Percentiles rank a stretch among this genome's conserved stretches.
Evolutionary conservation across 352 stramenopile genomes (phyloP).

Genomic region (Pythium folliculosum): DNA sequence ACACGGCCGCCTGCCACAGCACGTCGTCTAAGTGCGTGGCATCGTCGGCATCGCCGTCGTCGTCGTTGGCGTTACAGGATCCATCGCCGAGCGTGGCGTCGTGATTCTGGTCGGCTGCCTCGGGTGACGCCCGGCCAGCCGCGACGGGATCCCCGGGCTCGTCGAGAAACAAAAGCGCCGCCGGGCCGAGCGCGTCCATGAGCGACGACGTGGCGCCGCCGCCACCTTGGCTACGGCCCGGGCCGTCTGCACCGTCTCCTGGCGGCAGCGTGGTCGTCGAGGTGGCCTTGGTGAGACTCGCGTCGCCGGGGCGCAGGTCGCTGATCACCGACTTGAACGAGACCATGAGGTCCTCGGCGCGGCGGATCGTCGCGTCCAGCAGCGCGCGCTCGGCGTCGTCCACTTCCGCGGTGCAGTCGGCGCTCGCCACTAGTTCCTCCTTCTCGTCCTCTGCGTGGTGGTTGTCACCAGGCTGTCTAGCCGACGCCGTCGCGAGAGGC

Average conservation of each 20-base stretch:
- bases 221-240: background rate
- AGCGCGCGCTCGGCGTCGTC: constrained; percentile 2
- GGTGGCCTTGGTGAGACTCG: constrained; percentile 21
- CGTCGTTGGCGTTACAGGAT: background rate
- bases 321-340: constrained; percentile 23
- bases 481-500: too few relatives aligned
- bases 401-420: background rate
- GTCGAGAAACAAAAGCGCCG: constrained; percentile 15
- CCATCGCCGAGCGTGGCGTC: background rate
- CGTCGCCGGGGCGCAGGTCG: constrained; percentile 9
- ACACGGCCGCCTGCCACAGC: constrained; percentile 26
- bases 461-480: background rate
- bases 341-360: constrained; percentile 24
- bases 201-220: background rate
- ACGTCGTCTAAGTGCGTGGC: constrained; percentile 31
- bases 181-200: background rate
- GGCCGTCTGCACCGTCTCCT: background rate
- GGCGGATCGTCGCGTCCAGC: constrained; percentile 21
- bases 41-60: constrained; percentile 16
- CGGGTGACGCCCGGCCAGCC: background rate
- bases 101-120: background rate
- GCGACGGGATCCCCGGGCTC: background rate
- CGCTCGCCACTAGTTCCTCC: background rate
- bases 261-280: constrained; percentile 18
- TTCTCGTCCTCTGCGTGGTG: background rate